Percentiles rank a stretch among this genome's conserved stretches.
Evolutionary conservation across 2,329 filamentous ascomycete species (phyloP).

Genomic region (Didymella keratinophila): DNA sequence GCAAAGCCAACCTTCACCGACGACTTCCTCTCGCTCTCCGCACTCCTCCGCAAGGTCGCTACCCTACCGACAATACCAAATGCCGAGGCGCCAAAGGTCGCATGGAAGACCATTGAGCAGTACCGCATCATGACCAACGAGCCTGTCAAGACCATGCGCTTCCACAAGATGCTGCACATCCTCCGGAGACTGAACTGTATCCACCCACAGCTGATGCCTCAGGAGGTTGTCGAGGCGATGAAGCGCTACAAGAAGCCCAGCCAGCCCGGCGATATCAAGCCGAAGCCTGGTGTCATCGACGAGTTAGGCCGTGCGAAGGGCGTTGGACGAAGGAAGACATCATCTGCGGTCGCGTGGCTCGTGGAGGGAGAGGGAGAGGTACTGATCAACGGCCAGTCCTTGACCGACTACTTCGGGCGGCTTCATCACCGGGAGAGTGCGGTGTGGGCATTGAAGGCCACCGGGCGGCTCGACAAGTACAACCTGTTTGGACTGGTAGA

Average conservation of each 20-base stretch:
- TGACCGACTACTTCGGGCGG: conserved; percentile 82
- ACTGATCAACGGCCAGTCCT: conserved; percentile 85
- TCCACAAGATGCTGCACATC: conserved; percentile 76
- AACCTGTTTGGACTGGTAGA: conserved; percentile 88
- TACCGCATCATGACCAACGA: conserved; percentile 67
- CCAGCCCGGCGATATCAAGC: conserved; percentile 71
- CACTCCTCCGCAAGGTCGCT: conserved; percentile 74
- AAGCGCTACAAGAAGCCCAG: conserved; percentile 76
- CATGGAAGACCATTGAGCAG: conserved; percentile 81
- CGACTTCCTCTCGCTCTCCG: conserved; percentile 75
- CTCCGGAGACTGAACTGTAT: conserved; percentile 86
- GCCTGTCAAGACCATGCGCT: conserved; percentile 70
- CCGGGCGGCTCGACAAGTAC: conserved; percentile 89
- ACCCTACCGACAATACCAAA: conserved; percentile 73
- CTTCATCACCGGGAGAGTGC: conserved; percentile 95
- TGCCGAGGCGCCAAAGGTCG: conserved; percentile 73
- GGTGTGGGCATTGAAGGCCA: conserved; percentile 86
- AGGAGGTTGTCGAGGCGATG: conserved; percentile 71
- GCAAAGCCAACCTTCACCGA: conserved; percentile 87
- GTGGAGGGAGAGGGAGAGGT: conserved; percentile 94
- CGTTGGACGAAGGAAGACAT: conserved; percentile 86
- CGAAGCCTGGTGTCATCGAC: conserved; percentile 73
- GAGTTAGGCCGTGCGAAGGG: conserved; percentile 79
- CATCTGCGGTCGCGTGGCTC: conserved; percentile 82
- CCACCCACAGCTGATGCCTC: conserved; percentile 76